Conservation (phyloP, 306 rosid genomes). For the Crotalaria pallida region DNA sequence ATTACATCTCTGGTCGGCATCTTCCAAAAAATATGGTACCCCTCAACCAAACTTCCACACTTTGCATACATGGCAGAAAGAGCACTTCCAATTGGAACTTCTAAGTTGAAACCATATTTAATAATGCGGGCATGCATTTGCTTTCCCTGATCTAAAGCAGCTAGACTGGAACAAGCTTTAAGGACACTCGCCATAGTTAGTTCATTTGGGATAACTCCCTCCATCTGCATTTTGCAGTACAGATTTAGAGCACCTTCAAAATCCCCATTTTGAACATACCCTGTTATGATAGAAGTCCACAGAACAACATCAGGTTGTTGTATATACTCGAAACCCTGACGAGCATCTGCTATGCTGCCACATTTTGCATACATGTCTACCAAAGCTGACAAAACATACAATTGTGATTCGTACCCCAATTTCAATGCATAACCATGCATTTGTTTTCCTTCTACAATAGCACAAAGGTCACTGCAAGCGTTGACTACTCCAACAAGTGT, state of each 20-base stretch:
- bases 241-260: conserved; percentile 64
- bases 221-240: conserved; percentile 65
- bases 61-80: conserved; percentile 85
- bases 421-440: conserved; percentile 62
- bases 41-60: conserved; percentile 73
- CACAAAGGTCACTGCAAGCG: conserved; percentile 70
- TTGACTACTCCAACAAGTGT: conserved; percentile 73
- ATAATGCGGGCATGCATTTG: conserved; percentile 63
- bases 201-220: conserved; percentile 60
- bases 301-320: conserved; percentile 71
- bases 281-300: conserved; percentile 88
- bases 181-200: conserved; percentile 73
- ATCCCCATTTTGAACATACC: conserved; percentile 68
- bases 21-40: conserved; percentile 51
- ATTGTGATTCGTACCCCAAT: conserved; percentile 61
- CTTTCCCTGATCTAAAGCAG: conserved; percentile 84
- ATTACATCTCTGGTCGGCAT: conserved; percentile 62
- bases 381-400: conserved; percentile 67
- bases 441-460: conserved; percentile 62
- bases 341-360: conserved; percentile 53
- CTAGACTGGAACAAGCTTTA: conserved; percentile 76
- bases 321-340: conserved; percentile 59
- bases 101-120: conserved; percentile 64
- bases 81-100: conserved; percentile 79
- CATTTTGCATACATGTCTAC: conserved; percentile 91